Evolutionary conservation across 2,329 filamentous ascomycete genomes (phyloP).

Genomic region (Penicillium sp.): DNA sequence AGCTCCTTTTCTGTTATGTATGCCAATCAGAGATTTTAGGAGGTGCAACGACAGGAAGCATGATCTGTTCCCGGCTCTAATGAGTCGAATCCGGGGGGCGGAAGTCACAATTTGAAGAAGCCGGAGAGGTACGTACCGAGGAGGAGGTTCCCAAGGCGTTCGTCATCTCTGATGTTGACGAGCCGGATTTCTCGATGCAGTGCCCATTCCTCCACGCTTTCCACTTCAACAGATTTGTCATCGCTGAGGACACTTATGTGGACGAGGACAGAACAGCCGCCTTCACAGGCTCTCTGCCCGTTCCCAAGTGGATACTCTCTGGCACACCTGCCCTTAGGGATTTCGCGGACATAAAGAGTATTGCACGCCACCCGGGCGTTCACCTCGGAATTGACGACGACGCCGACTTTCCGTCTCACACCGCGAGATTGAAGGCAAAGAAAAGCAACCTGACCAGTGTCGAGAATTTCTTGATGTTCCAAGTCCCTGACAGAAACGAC

Average conservation of each 20-base stretch:
- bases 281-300: conserved; percentile 50
- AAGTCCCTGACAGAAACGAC: conserved; percentile 49
- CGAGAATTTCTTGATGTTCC: conserved; percentile 58
- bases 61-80: neutral
- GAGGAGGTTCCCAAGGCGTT: neutral
- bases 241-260: conserved; percentile 66
- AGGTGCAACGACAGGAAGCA: neutral
- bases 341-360: conserved; percentile 60
- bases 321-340: conserved; percentile 61
- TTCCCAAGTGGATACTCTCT: conserved; percentile 63
- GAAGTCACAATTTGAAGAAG: neutral
- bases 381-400: conserved; percentile 57
- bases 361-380: conserved; percentile 59
- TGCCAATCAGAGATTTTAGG: neutral
- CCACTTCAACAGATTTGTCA: conserved; percentile 58
- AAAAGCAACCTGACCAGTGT: conserved; percentile 38
- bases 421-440: conserved; percentile 42
- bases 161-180: neutral
- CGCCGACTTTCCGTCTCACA: conserved; percentile 44
- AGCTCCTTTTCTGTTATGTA: too few species aligned
- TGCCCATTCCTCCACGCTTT: conserved; percentile 59
- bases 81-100: neutral
- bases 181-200: conserved; percentile 28
- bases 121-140: neutral
- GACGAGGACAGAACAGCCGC: conserved; percentile 43